Conservation (phyloP, 176 grass and related monocot genomes). For the Carex cristatella region DNA sequence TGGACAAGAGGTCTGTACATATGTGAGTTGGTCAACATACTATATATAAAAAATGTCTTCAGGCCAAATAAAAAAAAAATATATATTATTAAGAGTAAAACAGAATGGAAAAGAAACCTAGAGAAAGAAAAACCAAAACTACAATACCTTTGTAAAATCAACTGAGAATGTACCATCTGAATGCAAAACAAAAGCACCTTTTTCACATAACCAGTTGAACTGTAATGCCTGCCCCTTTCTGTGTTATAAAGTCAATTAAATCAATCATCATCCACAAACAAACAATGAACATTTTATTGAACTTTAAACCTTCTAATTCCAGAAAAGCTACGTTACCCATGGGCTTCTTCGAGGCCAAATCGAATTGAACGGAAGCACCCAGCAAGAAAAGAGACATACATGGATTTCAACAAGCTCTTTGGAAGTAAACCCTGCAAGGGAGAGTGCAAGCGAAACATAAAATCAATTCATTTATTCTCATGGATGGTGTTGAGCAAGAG, state of each 20-base stretch:
- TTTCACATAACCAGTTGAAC: slow-evolving; percentile 95
- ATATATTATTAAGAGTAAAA: background rate
- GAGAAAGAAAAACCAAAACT: background rate
- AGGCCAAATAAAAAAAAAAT: background rate
- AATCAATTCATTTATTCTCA: background rate
- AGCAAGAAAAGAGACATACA: slow-evolving; percentile 94
- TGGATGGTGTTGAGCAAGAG: background rate
- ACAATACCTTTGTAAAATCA: slow-evolving; percentile 72
- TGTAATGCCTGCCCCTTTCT: slow-evolving; percentile 91
- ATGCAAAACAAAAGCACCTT: slow-evolving; percentile 76
- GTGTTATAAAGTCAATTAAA: slow-evolving; percentile 16
- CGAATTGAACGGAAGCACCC: slow-evolving; percentile 86
- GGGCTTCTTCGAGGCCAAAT: slow-evolving; percentile 89
- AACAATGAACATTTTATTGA: background rate
- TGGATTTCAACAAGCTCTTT: slow-evolving; percentile 72
- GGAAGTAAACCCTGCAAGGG: slow-evolving; percentile 63
- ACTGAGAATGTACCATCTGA: slow-evolving; percentile 76
- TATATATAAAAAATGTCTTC: background rate
- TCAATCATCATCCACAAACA: background rate
- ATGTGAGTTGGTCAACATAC: background rate
- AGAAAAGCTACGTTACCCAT: slow-evolving; percentile 57
- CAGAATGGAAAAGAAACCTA: background rate
- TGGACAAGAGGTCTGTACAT: background rate
- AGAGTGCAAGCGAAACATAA: background rate
- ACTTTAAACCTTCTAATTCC: background rate